Conservation (phyloP, 495 filamentous ascomycete genomes). For the Amphirosellinia nigrospora region DNA sequence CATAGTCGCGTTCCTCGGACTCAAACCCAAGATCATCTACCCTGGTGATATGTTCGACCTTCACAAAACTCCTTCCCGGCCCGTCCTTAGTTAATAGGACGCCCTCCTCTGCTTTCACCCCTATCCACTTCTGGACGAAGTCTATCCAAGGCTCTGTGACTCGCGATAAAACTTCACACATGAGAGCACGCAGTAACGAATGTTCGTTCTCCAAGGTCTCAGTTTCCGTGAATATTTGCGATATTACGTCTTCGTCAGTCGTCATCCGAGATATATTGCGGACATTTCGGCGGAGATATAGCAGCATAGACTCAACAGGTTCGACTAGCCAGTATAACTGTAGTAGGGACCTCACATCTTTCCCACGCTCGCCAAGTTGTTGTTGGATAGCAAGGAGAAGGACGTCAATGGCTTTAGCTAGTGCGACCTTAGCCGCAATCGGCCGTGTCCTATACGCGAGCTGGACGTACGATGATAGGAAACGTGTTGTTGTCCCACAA, state of each 20-base stretch:
- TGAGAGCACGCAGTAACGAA: conserved; percentile 64
- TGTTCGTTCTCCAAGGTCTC: conserved; percentile 68
- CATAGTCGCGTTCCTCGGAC: conserved; percentile 60
- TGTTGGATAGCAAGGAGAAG: conserved; percentile 62
- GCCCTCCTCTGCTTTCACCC: conserved; percentile 64
- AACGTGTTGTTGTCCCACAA: conserved; percentile 63
- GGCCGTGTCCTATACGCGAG: conserved; percentile 46
- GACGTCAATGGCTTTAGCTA: conserved; percentile 64
- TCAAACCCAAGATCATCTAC: conserved; percentile 62
- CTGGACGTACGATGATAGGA: conserved; percentile 61
- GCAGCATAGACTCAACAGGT: conserved; percentile 66
- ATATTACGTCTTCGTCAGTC: conserved; percentile 73
- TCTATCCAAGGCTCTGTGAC: conserved; percentile 74
- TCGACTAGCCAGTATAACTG: conserved; percentile 72
- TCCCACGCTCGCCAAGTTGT: conserved; percentile 54
- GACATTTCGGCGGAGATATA: conserved; percentile 66
- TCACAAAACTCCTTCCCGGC: conserved; percentile 62
- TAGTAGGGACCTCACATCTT: conserved; percentile 60
- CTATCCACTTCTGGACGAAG: conserved; percentile 78
- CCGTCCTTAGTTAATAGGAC: conserved; percentile 54
- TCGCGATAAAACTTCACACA: conserved; percentile 69
- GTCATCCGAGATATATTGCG: conserved; percentile 55
- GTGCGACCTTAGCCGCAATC: conserved; percentile 62
- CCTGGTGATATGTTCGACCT: conserved; percentile 60
- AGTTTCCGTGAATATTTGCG: conserved; percentile 67